Percentiles rank a stretch among this genome's conserved stretches.
Evolutionary conservation across 1,284 basidiomycete genomes (phyloP).

Genomic region (Sphagnurus paluster): DNA sequence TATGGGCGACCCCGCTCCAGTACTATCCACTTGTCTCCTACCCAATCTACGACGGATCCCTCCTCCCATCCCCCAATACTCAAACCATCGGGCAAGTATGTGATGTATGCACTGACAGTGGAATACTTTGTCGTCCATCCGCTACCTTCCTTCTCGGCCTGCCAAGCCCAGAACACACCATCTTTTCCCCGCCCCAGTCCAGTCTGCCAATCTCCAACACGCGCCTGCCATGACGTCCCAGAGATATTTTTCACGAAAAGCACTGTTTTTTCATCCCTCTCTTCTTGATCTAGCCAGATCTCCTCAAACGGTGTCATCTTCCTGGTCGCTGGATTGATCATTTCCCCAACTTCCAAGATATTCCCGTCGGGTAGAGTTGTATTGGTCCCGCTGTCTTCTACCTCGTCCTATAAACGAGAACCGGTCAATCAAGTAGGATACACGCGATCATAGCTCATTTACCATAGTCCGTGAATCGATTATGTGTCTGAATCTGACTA

Average conservation of each 20-base stretch:
- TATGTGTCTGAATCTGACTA: slow-evolving; percentile 28
- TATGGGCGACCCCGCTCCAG: slow-evolving; percentile 11
- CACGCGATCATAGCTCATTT: neutral
- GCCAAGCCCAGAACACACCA: slow-evolving; percentile 23
- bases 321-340: slow-evolving; percentile 33
- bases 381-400: slow-evolving; percentile 30
- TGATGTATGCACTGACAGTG: slow-evolving; percentile 3
- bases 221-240: slow-evolving; percentile 19
- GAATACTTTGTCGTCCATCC: slow-evolving; percentile 11
- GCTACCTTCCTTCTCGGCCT: slow-evolving; percentile 10
- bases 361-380: slow-evolving; percentile 26
- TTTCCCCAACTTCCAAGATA: slow-evolving; percentile 33
- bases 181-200: slow-evolving; percentile 14
- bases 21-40: slow-evolving; percentile 13
- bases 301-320: slow-evolving; percentile 31
- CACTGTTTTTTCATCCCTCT: slow-evolving; percentile 8
- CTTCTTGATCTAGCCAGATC: slow-evolving; percentile 30
- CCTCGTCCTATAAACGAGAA: slow-evolving; percentile 11
- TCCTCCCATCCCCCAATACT: slow-evolving; percentile 14
- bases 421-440: neutral
- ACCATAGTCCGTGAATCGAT: slow-evolving; percentile 32
- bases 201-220: slow-evolving; percentile 19
- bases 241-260: slow-evolving; percentile 15
- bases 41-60: slow-evolving; percentile 13
- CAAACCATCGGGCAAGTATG: slow-evolving; percentile 10